Percentiles rank a stretch among this genome's conserved stretches.
Evolutionary conservation across 1,139 yeast genomes (phyloP).

Genomic region (Yamadazyma spencermartinsiae): DNA sequence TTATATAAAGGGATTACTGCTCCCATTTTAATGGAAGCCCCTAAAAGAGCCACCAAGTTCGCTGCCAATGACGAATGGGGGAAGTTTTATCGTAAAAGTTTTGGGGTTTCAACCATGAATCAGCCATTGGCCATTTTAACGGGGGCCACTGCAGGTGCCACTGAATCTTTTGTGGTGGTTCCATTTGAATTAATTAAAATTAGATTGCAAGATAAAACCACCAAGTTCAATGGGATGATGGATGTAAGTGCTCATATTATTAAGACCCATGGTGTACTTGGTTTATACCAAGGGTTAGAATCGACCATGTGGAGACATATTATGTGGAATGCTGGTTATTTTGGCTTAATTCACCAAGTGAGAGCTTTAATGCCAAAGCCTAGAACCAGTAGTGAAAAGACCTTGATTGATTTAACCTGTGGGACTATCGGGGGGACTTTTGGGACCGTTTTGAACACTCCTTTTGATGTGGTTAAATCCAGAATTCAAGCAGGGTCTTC

Average conservation of each 20-base stretch:
- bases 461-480: constrained; percentile 96
- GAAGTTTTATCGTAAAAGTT: constrained; percentile 68
- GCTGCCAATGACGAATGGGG: constrained; percentile 99
- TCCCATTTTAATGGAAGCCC: constrained; percentile 99
- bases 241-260: constrained; percentile 80
- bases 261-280: constrained; percentile 72
- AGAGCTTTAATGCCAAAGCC: constrained; percentile 80
- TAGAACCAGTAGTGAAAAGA: constrained; percentile 64
- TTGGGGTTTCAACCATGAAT: constrained; percentile 69
- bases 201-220: constrained; percentile 84
- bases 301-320: constrained; percentile 97
- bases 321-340: constrained; percentile 97
- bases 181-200: constrained; percentile 90
- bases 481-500: constrained; percentile 89
- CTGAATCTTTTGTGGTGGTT: constrained; percentile 93
- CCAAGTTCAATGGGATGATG: constrained; percentile 80
- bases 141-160: constrained; percentile 98
- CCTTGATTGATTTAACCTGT: constrained; percentile 82
- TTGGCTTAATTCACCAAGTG: constrained; percentile 90
- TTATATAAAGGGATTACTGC: constrained; percentile 93
- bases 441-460: constrained; percentile 92
- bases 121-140: constrained; percentile 87
- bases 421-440: constrained; percentile 97
- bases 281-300: constrained; percentile 92
- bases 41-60: constrained; percentile 95